These are phyloP conservation scores for Euphorbia schlechtendalii DNA, from an alignment of 441 rosid species.

Conservation along the genomic window DNA sequence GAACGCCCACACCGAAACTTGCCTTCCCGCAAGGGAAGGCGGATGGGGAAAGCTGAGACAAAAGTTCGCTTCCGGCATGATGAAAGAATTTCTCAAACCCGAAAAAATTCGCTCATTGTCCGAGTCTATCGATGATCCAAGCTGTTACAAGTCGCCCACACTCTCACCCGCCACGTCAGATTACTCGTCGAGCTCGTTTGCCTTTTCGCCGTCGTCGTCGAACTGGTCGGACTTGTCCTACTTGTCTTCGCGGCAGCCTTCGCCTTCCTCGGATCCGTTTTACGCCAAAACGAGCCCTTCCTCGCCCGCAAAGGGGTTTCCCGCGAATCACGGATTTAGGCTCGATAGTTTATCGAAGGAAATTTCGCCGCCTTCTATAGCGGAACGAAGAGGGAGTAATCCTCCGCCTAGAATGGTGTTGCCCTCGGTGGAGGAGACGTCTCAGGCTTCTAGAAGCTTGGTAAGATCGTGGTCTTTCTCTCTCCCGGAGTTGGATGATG, in stretches of 20 bases:
- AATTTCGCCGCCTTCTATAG: constrained; percentile 40
- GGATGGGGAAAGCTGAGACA: constrained; percentile 48
- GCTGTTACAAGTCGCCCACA: constrained; percentile 50
- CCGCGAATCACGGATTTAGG: constrained; percentile 18
- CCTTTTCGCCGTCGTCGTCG: constrained; percentile 67
- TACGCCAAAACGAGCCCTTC: constrained; percentile 21
- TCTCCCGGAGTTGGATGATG: constrained; percentile 33
- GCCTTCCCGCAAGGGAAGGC: constrained; percentile 63
- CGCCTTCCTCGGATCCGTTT: constrained; percentile 49
- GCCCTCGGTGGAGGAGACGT: constrained; percentile 35
- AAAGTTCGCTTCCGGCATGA: constrained; percentile 33
- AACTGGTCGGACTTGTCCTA: constrained; percentile 64
- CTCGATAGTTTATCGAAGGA: constrained; percentile 27
- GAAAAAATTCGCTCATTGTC: constrained; percentile 21
- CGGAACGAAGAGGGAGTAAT: constrained; percentile 63
- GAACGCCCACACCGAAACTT: constrained; percentile 43
- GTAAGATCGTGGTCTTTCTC: constrained; percentile 54
- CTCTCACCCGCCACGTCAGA: constrained; percentile 67
- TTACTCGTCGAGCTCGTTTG: constrained; percentile 53
- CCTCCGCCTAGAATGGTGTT: constrained; percentile 54
- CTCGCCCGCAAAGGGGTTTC: constrained; percentile 22
- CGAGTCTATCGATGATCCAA: constrained; percentile 16
- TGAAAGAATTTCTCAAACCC: constrained; percentile 46
- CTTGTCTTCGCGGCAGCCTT: constrained; percentile 60
- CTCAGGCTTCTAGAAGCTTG: constrained; percentile 26